Evolutionary conservation across 805 yeast genomes (phyloP), one percentile per base, ranked within the genome.

Genomic region (Zygosaccharomyces lentus): DNA sequence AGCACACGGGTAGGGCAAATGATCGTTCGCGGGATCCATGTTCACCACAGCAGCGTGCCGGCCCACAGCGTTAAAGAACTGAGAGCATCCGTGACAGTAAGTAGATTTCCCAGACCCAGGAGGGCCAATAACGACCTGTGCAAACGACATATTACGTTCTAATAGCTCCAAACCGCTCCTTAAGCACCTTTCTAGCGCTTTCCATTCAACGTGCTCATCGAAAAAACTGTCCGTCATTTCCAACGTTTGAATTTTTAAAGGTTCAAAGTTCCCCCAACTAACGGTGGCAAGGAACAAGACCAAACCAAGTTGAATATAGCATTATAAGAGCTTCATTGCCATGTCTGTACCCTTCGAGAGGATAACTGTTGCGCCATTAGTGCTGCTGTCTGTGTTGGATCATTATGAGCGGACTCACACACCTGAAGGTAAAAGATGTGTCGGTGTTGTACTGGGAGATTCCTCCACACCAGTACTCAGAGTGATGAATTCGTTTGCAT

Each of bases 51-150:
- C 74, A 39, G 86, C 81, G 57, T 87, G 84, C 49, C 99, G 72
- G 5, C 99, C 99, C 42, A 95, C 89, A 1, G 98, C 96, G 49
- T 86, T 84, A 57, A 91, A 75, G 65, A 93, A 93, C 70, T 93
- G 98, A 52, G 77, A 77, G 81, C 91, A 81, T 35, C 99, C 99
- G 63, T 81, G 73, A 64, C 97, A 90, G 63, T 87, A 93, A 0
- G 99, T 95, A 0, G 96, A 87, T 61, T 93, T 93, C 1, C 99
- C 99, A 0, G 96, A 77, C 1, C 99, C 99, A 0, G 99, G 99
- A 0, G 99, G 98, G 0, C 99, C 99, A 31, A 93, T 88, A 8
- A 91, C 90, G 8, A 93, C 78, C 67, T 93, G 96, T 3, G 95
- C 96, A 65, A 86, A 86, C 7, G 81, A 71, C 82, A 78, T 75